Evolutionary conservation across 2,329 filamentous ascomycete genomes (phyloP).

Genomic region (Pleurostoma richardsiae): DNA sequence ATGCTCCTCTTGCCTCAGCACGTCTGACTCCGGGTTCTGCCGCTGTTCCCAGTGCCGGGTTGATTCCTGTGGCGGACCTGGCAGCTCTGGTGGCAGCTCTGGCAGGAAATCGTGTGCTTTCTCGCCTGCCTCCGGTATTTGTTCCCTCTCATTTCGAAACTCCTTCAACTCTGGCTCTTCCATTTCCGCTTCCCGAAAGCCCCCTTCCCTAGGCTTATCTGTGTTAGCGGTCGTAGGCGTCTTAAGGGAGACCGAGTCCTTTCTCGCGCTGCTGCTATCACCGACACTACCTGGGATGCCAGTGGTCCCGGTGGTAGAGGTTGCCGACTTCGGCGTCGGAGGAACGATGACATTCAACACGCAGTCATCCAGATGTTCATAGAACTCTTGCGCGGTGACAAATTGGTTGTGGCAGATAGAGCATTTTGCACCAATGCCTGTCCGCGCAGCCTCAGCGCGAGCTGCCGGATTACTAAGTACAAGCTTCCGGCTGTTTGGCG

Average conservation of each 20-base stretch:
- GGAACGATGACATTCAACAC: conserved; percentile 56
- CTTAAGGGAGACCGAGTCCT: conserved; percentile 14
- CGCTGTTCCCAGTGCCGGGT: too few relatives aligned
- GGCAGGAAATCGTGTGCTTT: too few relatives aligned
- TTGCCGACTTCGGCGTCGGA: conserved; percentile 25
- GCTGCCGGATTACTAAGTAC: conserved; percentile 25
- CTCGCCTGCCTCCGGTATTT: too few relatives aligned
- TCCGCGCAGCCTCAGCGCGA: conserved; percentile 6
- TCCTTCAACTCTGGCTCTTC: conserved; percentile 1
- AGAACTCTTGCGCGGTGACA: conserved; percentile 87
- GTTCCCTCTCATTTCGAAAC: too few relatives aligned
- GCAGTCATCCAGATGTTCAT: conserved; percentile 81
- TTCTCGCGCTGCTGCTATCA: conserved; percentile 9
- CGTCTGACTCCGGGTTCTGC: too few relatives aligned
- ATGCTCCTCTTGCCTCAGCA: too few relatives aligned
- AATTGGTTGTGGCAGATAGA: conserved; percentile 82
- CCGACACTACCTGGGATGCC: conserved; percentile 3
- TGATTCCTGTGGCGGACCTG: too few relatives aligned
- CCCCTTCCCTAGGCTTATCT: conserved; percentile 11
- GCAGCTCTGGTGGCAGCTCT: too few relatives aligned
- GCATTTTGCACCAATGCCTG: conserved; percentile 68
- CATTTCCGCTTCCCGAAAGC: conserved; percentile 1
- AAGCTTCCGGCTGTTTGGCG: conserved; percentile 81
- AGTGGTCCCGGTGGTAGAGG: conserved; percentile 11
- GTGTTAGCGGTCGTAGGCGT: conserved; percentile 19